These are phyloP conservation scores for Artemisia argyi DNA, from an alignment of 129 eudicot species.

Conservation along the genomic window DNA sequence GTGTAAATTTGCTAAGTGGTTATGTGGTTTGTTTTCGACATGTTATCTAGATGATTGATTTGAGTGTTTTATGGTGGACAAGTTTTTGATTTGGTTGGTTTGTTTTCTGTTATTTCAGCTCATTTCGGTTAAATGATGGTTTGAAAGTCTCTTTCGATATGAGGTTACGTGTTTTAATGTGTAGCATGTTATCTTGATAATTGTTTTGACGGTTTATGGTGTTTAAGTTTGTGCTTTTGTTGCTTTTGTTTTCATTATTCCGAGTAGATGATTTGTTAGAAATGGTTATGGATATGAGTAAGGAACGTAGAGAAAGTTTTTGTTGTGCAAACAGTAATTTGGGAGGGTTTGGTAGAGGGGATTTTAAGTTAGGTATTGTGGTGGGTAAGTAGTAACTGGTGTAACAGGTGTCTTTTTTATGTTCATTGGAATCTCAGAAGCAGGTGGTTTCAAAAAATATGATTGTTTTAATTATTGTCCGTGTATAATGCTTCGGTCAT, in stretches of 20 bases:
- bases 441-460: not conserved
- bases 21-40: too few species aligned
- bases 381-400: not conserved
- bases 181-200: too few species aligned
- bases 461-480: not conserved
- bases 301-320: not conserved
- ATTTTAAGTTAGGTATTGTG: not conserved
- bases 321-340: not conserved
- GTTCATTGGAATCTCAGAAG: conserved; percentile 9
- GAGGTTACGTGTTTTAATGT: too few species aligned
- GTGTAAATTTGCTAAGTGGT: too few species aligned
- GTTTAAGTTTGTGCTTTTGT: too few species aligned
- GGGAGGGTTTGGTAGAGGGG: conserved; percentile 3
- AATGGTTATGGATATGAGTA: not conserved
- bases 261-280: not conserved
- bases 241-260: too few species aligned
- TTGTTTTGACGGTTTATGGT: too few species aligned
- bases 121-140: not conserved
- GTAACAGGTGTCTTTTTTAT: not conserved
- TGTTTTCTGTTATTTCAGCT: not conserved
- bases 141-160: too few species aligned
- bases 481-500: not conserved
- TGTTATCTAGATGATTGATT: too few species aligned
- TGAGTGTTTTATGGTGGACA: not conserved
- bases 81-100: not conserved